A percentile compares a stretch with the other conserved stretches of the same genome.
Evolutionary conservation across 1,284 basidiomycete species (phyloP).

Genomic region (Takashimella tepidaria): DNA sequence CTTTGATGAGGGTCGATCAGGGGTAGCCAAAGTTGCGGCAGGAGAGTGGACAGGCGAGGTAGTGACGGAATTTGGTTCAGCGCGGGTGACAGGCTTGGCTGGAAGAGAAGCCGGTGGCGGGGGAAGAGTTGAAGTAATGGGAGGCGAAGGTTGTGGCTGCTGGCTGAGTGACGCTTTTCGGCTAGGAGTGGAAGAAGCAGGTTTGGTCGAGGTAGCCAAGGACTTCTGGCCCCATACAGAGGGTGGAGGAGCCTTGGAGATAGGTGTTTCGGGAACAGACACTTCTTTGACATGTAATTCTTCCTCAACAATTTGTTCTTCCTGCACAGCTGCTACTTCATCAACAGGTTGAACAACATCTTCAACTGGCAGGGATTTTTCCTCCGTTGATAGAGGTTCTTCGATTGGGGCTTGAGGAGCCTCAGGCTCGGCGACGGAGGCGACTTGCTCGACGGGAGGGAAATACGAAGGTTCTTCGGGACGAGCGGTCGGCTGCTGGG

Average conservation of each 20-base stretch:
- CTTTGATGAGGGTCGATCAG: slow-evolving; percentile 23
- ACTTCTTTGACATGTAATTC: slow-evolving; percentile 2
- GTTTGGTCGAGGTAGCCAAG: slow-evolving; percentile 19
- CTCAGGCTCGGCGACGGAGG: slow-evolving; percentile 11
- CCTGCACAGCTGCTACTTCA: slow-evolving; percentile 2
- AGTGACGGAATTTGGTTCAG: neutral
- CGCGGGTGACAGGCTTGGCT: slow-evolving; percentile 21
- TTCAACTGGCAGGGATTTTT: no score
- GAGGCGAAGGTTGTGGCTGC: slow-evolving; percentile 26
- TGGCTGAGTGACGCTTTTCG: slow-evolving; percentile 31
- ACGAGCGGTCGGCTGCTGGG: slow-evolving; percentile 6
- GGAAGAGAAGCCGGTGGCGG: slow-evolving; percentile 31
- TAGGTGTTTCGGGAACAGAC: slow-evolving; percentile 3
- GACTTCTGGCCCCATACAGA: slow-evolving; percentile 32
- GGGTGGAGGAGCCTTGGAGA: slow-evolving; percentile 15
- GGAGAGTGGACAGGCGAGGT: neutral
- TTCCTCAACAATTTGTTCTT: slow-evolving; percentile 3
- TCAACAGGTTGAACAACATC: slow-evolving; percentile 4
- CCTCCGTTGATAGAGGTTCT: no score
- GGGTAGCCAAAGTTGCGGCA: slow-evolving; percentile 13
- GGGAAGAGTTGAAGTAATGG: slow-evolving; percentile 28
- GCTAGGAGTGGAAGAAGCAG: slow-evolving; percentile 11
- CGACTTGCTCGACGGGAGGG: slow-evolving; percentile 12
- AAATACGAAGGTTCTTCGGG: slow-evolving; percentile 22
- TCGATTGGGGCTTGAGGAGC: neutral